These are phyloP conservation scores for Lentinula novae-zelandiae DNA, from an alignment of 1,284 basidiomycete species.

Conservation along the genomic window DNA sequence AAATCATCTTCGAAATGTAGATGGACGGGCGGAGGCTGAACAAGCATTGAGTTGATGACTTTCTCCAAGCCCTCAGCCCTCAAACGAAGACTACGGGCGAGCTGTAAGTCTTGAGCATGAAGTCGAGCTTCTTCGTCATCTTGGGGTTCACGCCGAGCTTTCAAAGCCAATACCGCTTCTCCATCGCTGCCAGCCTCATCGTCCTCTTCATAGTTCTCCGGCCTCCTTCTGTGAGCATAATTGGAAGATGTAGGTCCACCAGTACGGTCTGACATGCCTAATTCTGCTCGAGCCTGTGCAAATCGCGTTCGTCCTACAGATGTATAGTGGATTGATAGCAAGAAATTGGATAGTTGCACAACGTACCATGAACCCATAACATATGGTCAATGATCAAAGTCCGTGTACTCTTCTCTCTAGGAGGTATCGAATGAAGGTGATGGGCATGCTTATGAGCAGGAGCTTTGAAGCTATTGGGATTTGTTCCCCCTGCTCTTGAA, in stretches of 20 bases:
- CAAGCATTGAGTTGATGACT: constrained; percentile 74
- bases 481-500: constrained; percentile 1
- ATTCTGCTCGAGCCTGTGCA: constrained; percentile 74
- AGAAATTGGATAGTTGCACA: constrained; percentile 12
- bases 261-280: constrained; percentile 75
- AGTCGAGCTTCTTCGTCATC: constrained; percentile 30
- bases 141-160: constrained; percentile 47
- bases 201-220: constrained; percentile 71
- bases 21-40: constrained; percentile 62
- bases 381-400: constrained; percentile 82
- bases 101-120: constrained; percentile 50
- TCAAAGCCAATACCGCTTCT: constrained; percentile 51
- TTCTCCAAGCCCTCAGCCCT: constrained; percentile 77
- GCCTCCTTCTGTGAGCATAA: constrained; percentile 57
- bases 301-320: constrained; percentile 58
- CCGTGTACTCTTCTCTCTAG: constrained; percentile 72
- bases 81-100: constrained; percentile 59
- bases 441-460: constrained; percentile 71
- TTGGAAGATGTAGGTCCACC: constrained; percentile 57
- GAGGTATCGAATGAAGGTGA: constrained; percentile 72
- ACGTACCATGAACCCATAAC: constrained; percentile 68
- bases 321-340: not conserved
- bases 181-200: constrained; percentile 63
- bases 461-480: constrained; percentile 38
- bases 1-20: constrained; percentile 42